Conservation (phyloP, 306 rosid species). For the Cucurbita ficifolia region DNA sequence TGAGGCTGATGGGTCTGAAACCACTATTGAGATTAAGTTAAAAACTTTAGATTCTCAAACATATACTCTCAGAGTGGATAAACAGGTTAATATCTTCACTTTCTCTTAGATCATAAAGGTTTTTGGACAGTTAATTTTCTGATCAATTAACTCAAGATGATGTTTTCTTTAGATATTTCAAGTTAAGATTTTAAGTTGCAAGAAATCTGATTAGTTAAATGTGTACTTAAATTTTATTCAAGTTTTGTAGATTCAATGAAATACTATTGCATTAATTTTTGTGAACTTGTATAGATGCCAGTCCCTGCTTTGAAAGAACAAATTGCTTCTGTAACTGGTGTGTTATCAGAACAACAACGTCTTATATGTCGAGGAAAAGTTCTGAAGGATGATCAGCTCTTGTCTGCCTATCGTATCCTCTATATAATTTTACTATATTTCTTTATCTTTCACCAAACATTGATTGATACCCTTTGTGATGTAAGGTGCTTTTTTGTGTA, state of each 20-base stretch:
- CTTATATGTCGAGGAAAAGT: constrained; percentile 60
- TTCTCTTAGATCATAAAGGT: background rate
- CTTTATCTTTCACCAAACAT: background rate
- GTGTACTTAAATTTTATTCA: background rate
- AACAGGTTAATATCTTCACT: constrained; percentile 43
- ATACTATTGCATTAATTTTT: background rate
- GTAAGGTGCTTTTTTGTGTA: background rate
- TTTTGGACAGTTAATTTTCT: background rate
- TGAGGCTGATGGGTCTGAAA: constrained; percentile 45
- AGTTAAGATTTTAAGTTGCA: background rate
- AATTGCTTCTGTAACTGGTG: constrained; percentile 55
- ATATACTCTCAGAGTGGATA: constrained; percentile 87
- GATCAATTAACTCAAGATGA: background rate
- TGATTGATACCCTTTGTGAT: background rate
- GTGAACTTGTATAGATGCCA: constrained; percentile 59
- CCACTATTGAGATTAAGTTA: constrained; percentile 78
- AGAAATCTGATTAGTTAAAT: constrained; percentile 1
- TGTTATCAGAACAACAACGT: constrained; percentile 44
- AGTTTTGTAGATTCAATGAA: background rate
- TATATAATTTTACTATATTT: background rate
- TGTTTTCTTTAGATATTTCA: background rate
- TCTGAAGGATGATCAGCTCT: constrained; percentile 51
- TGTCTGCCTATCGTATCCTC: constrained; percentile 58
- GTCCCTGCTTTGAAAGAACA: constrained; percentile 53
- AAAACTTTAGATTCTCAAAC: constrained; percentile 91